Percentiles rank a stretch among this genome's conserved stretches.
Evolutionary conservation across 1,284 basidiomycete genomes (phyloP).

Genomic region (Ganoderma multipileum): DNA sequence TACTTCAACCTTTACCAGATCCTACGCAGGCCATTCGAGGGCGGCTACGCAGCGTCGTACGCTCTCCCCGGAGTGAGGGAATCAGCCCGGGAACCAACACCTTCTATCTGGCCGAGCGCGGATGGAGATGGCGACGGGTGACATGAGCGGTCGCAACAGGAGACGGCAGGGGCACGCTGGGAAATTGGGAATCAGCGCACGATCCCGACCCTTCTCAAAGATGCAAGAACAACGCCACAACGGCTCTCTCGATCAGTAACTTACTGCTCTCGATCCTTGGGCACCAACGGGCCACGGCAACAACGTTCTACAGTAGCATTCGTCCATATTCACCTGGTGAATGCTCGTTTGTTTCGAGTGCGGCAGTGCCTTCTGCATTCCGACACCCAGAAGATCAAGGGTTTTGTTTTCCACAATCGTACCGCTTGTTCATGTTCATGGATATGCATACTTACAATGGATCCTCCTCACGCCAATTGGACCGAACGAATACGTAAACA

Average conservation of each 20-base stretch:
- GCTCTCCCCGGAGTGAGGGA: neutral
- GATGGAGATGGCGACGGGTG: conserved; percentile 6
- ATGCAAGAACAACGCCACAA: neutral
- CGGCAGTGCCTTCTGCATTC: no score
- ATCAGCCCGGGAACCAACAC: neutral
- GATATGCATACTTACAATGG: no score
- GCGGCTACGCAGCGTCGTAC: neutral
- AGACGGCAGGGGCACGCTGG: neutral
- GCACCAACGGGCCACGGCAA: neutral
- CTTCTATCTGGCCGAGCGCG: neutral
- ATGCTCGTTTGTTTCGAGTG: no score
- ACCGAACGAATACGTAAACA: no score
- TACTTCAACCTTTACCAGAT: conserved; percentile 4
- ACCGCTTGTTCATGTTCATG: no score
- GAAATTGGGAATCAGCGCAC: conserved; percentile 13
- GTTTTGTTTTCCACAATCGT: no score
- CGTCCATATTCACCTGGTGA: neutral
- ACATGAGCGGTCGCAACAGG: neutral
- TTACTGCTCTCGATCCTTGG: neutral
- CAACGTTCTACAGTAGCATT: neutral
- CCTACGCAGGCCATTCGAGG: conserved; percentile 12
- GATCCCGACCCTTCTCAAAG: conserved; percentile 1
- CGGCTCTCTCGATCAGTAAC: neutral
- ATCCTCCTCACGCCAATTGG: no score
- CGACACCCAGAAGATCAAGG: no score